These are phyloP conservation scores for Solanum infundibuliforme DNA, from an alignment of 257 asterid species.

Conservation along the genomic window DNA sequence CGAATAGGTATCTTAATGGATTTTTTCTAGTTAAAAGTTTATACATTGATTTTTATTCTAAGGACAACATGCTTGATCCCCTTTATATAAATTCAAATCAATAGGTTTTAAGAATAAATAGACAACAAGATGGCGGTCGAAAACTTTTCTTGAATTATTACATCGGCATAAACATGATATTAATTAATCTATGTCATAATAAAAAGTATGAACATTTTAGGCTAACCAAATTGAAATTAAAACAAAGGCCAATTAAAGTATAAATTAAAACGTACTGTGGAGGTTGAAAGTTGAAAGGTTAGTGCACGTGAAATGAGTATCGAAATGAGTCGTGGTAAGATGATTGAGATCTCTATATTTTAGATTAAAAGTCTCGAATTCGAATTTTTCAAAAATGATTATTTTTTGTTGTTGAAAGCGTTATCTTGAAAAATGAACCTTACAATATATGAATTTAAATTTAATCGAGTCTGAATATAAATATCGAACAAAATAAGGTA, in stretches of 20 bases:
- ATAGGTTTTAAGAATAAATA: background rate
- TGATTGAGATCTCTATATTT: background rate
- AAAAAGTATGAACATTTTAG: background rate
- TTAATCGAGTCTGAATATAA: rapidly evolving
- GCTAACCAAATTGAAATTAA: background rate
- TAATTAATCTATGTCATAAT: background rate
- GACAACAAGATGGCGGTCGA: background rate
- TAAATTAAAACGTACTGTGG: background rate
- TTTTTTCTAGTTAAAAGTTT: background rate
- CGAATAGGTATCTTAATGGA: too few species aligned
- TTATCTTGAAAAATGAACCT: background rate
- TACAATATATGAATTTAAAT: background rate
- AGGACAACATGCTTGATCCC: background rate
- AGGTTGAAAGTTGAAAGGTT: background rate
- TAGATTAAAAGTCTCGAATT: rapidly evolving
- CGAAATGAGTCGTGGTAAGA: too few species aligned
- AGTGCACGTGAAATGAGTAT: background rate
- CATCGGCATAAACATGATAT: background rate
- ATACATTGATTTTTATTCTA: background rate
- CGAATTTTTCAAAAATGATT: rapidly evolving
- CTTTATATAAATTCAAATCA: background rate
- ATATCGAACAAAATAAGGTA: background rate
- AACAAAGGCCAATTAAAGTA: background rate
- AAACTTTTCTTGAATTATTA: background rate
- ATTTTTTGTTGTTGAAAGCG: background rate